Base-by-base conservation (phyloP, 75 land plant genomes). In the Cryptomeria japonica region DNA sequence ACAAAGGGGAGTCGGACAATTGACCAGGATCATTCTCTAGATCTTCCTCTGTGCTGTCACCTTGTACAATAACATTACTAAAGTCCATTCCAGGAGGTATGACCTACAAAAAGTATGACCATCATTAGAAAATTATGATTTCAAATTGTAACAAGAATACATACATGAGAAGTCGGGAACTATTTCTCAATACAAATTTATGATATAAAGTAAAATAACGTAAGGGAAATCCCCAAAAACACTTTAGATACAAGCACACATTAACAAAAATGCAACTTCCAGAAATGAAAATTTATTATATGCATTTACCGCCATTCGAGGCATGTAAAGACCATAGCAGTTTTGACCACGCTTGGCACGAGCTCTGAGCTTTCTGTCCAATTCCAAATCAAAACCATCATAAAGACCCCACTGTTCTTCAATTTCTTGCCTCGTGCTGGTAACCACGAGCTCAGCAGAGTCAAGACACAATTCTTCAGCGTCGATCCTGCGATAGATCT, bases 21-120 rank as follows among this genome's bases (percentile, higher is more conserved):
- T 56, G 86, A 53, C 86, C 83, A n/a, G 92, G 85, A 61, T 90
- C 90, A 72, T 92, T 95, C 28, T 96, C 96, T 15, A 84, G 44
- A 55, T 93, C 95, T 46, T 91, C 92, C 84, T 95, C 96, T 70
- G 90, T 82, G 86, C 93, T 95, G 32, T 86, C 95, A 53, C 94
- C 92, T 49, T 89, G 95, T 22, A 89, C 90, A 87, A 90, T 87
- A 89, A 96, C 91, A 89, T 94, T 90, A 85, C 93, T 89, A 86
- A 96, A 96, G 72, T 96, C 97, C 97, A 96, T 96, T 53, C 97
- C 97, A 87, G 97, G 96, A 86, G 97, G 97, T 91, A 96, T 95
- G 70, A 94, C 91, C 97, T 96, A 87, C 84, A 90, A 49, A 82
- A 82, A 82, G 53, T 28, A 82, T n/a, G 31, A 19, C 15, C 42